phyloP scores from a whole-genome alignment of 495 filamentous ascomycete species.

The Talaromyces trachyspermus region DNA sequence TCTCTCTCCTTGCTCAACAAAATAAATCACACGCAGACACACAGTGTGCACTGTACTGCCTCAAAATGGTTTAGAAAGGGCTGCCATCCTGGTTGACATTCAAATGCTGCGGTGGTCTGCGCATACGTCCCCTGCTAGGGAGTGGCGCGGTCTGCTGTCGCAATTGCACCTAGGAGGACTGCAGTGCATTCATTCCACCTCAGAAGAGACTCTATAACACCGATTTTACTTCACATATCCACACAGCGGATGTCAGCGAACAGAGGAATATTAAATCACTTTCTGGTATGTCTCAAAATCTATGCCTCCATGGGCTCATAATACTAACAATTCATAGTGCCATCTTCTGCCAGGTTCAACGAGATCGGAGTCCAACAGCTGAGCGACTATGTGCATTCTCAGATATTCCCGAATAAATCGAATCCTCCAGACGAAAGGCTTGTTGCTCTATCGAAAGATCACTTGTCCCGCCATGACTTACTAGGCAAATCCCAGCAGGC shows the following conservation, averaged over 20 bases:
- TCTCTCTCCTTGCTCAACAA: neutral
- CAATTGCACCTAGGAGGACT: neutral
- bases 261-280: constrained; percentile 16
- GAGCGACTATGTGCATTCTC: constrained; percentile 69
- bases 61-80: neutral
- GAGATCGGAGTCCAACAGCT: constrained; percentile 92
- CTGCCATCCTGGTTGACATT: neutral
- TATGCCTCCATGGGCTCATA: neutral
- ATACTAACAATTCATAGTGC: constrained; percentile 31
- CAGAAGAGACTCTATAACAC: neutral
- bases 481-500: constrained; percentile 79
- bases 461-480: constrained; percentile 83
- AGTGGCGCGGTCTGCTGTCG: constrained; percentile 21
- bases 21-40: neutral
- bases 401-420: constrained; percentile 64
- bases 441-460: constrained; percentile 69
- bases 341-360: constrained; percentile 65
- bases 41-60: neutral
- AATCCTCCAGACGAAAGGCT: constrained; percentile 58
- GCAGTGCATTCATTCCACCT: neutral
- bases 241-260: neutral
- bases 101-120: constrained; percentile 8
- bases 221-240: neutral
- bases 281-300: constrained; percentile 26
- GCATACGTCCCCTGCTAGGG: constrained; percentile 29